A percentile compares a stretch with the other conserved stretches of the same genome.
Evolutionary conservation across 148 eudicot species (phyloP).

Genomic region (Rhododendron kiyosumense): DNA sequence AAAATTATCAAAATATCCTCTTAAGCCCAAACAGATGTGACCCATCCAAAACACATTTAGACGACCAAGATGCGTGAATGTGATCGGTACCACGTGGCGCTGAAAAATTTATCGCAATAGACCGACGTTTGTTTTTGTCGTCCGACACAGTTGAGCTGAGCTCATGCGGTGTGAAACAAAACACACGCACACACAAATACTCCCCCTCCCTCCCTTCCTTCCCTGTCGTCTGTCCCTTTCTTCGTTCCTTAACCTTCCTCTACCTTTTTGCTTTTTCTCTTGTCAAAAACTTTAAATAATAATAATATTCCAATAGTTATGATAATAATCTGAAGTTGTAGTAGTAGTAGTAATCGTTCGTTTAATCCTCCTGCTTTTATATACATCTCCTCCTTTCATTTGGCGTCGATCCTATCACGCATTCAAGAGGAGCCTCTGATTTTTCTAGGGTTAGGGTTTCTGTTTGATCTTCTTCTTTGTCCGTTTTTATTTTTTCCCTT

Average conservation of each 20-base stretch:
- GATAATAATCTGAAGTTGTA: not conserved
- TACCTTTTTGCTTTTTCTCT: not conserved
- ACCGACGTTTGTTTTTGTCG: not conserved
- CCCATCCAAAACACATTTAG: too few species aligned
- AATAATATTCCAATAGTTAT: not conserved
- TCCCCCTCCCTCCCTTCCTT: not conserved
- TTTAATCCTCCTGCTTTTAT: not conserved
- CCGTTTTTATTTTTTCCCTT: not conserved
- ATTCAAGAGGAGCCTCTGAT: not conserved
- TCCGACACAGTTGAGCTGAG: not conserved
- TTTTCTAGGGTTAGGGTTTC: slow-evolving; percentile 32
- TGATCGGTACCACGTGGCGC: too few species aligned
- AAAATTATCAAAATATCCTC: too few species aligned
- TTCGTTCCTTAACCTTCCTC: not conserved
- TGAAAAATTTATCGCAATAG: not conserved
- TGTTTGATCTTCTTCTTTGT: slow-evolving; percentile 11
- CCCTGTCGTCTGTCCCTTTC: not conserved
- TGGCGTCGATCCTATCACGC: not conserved
- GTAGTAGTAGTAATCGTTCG: not conserved
- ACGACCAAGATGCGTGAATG: too few species aligned
- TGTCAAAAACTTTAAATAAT: not conserved
- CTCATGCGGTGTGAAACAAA: not conserved
- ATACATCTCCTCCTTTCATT: not conserved
- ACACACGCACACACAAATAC: not conserved
- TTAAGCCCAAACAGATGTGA: too few species aligned